phyloP scores from a whole-genome alignment of 2,329 filamentous ascomycete species.

The Alternaria incomplexa region DNA sequence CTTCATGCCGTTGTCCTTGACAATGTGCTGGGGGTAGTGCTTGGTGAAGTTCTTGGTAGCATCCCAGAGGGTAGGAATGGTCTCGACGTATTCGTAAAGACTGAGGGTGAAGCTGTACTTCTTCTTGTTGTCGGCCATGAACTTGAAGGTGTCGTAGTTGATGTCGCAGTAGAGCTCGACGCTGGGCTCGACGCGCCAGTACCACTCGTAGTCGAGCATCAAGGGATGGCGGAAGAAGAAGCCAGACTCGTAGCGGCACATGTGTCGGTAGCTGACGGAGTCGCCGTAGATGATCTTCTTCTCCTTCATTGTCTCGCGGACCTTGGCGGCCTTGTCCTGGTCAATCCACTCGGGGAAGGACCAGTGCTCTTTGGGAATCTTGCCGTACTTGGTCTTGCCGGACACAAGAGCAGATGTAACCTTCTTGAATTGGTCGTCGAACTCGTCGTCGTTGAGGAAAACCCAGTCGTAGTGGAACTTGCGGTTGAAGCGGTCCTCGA shows the following conservation, averaged over 20 bases:
- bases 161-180: conserved; percentile 97
- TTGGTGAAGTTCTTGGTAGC: conserved; percentile 94
- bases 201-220: conserved; percentile 97
- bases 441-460: conserved; percentile 95
- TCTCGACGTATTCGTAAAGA: conserved; percentile 95
- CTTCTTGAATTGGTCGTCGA: conserved; percentile 92
- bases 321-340: conserved; percentile 87
- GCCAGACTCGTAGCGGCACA: conserved; percentile 98
- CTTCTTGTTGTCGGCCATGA: conserved; percentile 94
- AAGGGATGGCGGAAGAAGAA: conserved; percentile 98
- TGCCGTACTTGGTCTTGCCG: conserved; percentile 87
- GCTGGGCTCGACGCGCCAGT: conserved; percentile 98
- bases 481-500: conserved; percentile 97
- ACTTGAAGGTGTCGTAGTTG: conserved; percentile 93
- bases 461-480: conserved; percentile 99
- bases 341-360: conserved; percentile 97
- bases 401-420: conserved; percentile 89
- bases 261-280: conserved; percentile 95
- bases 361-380: conserved; percentile 93
- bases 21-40: conserved; percentile 86
- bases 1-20: conserved; percentile 81
- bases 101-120: conserved; percentile 98
- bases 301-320: conserved; percentile 91
- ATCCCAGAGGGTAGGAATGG: conserved; percentile 94
- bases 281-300: conserved; percentile 98